phyloP scores from a whole-genome alignment of 1,284 basidiomycete species.

The Papiliotrema nemorosa region DNA sequence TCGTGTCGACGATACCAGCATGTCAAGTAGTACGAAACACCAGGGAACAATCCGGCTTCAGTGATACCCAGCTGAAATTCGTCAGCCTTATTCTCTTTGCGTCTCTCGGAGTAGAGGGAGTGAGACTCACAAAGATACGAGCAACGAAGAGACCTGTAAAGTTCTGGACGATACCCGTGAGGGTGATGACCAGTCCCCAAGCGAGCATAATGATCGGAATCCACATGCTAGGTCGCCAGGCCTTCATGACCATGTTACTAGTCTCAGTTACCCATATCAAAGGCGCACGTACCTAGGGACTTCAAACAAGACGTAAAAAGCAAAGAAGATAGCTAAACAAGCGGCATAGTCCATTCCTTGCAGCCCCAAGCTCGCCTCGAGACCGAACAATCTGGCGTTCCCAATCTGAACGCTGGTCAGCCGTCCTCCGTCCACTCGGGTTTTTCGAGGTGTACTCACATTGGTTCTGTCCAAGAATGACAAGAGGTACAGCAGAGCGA shows the following conservation, averaged over 20 bases:
- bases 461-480: constrained; percentile 74
- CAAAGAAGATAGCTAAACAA: constrained; percentile 54
- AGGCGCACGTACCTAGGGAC: constrained; percentile 64
- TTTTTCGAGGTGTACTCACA: background rate
- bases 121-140: constrained; percentile 30
- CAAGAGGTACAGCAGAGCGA: constrained; percentile 67
- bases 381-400: constrained; percentile 61
- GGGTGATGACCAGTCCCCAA: constrained; percentile 50
- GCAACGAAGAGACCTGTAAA: constrained; percentile 40
- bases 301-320: constrained; percentile 66
- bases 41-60: constrained; percentile 44
- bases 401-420: too few relatives aligned
- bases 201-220: constrained; percentile 37
- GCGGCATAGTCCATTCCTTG: constrained; percentile 21
- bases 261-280: too few relatives aligned
- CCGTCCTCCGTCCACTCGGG: background rate
- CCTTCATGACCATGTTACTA: background rate
- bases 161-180: constrained; percentile 47
- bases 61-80: constrained; percentile 17
- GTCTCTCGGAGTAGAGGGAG: constrained; percentile 8
- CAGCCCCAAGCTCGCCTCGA: constrained; percentile 26
- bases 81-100: background rate
- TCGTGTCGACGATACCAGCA: constrained; percentile 44
- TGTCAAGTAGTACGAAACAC: constrained; percentile 40
- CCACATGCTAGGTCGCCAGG: constrained; percentile 25